Base-by-base conservation (phyloP, 306 rosid species). In the Lathyrus sativus region DNA sequence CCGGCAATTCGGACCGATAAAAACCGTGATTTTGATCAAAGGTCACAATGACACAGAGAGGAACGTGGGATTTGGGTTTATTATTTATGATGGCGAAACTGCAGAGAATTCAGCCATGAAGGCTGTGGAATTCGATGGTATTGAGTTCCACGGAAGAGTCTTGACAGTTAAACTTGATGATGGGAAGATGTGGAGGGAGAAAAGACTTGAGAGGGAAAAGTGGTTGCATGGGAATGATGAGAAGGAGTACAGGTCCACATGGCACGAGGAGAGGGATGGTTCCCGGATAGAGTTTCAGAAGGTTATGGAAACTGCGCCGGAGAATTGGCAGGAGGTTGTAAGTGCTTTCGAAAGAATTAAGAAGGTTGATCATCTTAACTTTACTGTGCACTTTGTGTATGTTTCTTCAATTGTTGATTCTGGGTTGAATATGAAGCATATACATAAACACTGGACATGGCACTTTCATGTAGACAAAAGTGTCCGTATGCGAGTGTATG, bases 251-350 rank as follows among this genome's bases (percentile, higher is more conserved):
- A 83, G 76, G 49, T 88, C 98, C 22, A 74, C 73, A 76, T 88
- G 98, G 98, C 98, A 90, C 15, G 85, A 90, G 58, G 88, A 93
- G 76, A 80, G 98, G 78, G 96, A 93, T 4, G 63, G 76, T 50
- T 76, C 90, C 0, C 70, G 97, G 46, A 86, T 70, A 59, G 81
- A 77, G 53, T 79, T 93, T 43, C 76, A 79, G 71, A 79, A 76
- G 84, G 79, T 93, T 57, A 57, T 88, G 51, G 97, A 93, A 64
- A 80, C 98, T 1, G 90, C 82, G 69, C 98, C 97, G 0, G 96
- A 88, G 85, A 88, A 93, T 70, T 93, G 98, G 98, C 93, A 88
- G 81, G 95, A 91, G 0, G 96, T 90, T 59, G 96, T 93, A 19
- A 61, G 54, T 9, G 75, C 91, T 39, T 93, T 93, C 14, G 86